Base-by-base conservation (phyloP, 2,329 filamentous ascomycete genomes). In the Teratosphaeria gauchensis region DNA sequence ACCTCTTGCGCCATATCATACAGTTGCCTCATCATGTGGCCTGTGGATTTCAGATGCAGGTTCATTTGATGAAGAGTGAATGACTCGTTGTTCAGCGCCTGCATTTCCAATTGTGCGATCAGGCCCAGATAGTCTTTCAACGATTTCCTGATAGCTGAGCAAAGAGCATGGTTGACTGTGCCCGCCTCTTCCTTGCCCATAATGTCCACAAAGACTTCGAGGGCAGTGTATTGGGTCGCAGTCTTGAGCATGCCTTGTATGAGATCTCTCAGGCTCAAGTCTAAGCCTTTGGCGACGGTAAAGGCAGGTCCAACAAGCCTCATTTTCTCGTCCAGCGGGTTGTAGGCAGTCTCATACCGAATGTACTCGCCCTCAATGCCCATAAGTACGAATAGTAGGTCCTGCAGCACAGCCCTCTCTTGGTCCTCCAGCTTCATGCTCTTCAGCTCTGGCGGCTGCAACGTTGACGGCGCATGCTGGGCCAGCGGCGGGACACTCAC, bases 341-440 rank as follows among this genome's bases (percentile, higher is more conserved):
- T 86, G 72, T 95, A 97, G 8, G 83, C 82, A 64, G 90, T 88
- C 59, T 82, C 83, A 71, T 90, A 97, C 58, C 90, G 88, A 62
- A 99, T 89, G 71, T 97, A 97, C 72, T 96, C 91, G n/a, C 94
- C 94, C 74, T 99, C 94, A 63, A 91, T 96, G 28, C 94, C 94
- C 92, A 99, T 96, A 67, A 97, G 95, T 4, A 95, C 91, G 70
- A 92, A 96, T 38, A 97, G 75, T 16, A 99, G 76, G 67, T 99
- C 94, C 66, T 96, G 92, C 51, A 97, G 79, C 53, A 99, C 87
- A 8, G 85, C 88, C 28, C 85, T 84, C 75, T 99, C 94, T 73
- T 99, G 94, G 2, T 83, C 83, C 64, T 95, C 88, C 31, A 95
- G 77, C 0, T 85, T 85, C 60, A 97, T 76, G 59, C 89, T 84